phyloP scores from a whole-genome alignment of 1,284 basidiomycete genomes.

The Sanghuangporus sanghuang region DNA sequence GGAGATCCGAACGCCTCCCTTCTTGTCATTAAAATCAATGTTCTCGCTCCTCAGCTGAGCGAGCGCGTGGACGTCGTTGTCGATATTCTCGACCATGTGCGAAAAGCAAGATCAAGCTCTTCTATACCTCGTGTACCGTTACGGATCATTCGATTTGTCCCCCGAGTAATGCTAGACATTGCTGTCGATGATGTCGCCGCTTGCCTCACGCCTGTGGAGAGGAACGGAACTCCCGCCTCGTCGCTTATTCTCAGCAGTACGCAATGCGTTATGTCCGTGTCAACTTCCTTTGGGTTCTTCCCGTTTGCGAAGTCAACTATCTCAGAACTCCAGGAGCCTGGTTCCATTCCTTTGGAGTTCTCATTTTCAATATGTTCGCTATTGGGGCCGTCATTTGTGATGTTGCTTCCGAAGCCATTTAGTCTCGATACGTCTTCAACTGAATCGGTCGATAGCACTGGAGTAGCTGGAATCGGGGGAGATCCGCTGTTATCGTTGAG shows the following conservation, averaged over 20 bases:
- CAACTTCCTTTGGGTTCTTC: conserved; percentile 10
- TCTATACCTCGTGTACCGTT: conserved; percentile 38
- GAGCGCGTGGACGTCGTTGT: conserved; percentile 49
- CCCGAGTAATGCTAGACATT: conserved; percentile 11
- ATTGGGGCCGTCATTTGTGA: conserved; percentile 15
- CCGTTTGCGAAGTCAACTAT: neutral
- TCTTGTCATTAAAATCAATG: conserved; percentile 42
- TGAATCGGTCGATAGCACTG: neutral
- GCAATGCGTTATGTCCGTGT: conserved; percentile 11
- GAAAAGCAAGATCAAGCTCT: conserved; percentile 18
- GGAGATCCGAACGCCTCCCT: conserved; percentile 58
- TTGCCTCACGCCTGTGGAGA: conserved; percentile 7
- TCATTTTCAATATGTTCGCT: conserved; percentile 1
- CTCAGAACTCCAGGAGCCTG: neutral
- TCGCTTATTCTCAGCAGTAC: conserved; percentile 16
- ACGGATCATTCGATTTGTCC: conserved; percentile 17
- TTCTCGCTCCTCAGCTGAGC: conserved; percentile 43
- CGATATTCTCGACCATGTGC: conserved; percentile 30
- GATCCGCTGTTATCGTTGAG: conserved; percentile 57
- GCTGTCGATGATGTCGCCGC: conserved; percentile 12
- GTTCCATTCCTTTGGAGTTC: conserved; percentile 11
- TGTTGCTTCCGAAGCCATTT: conserved; percentile 13
- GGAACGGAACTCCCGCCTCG: neutral
- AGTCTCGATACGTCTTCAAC: neutral
- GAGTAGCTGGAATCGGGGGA: conserved; percentile 28